Evolutionary conservation across 768 basidiomycete genomes (phyloP).

Genomic region (Psilocybe cubensis): DNA sequence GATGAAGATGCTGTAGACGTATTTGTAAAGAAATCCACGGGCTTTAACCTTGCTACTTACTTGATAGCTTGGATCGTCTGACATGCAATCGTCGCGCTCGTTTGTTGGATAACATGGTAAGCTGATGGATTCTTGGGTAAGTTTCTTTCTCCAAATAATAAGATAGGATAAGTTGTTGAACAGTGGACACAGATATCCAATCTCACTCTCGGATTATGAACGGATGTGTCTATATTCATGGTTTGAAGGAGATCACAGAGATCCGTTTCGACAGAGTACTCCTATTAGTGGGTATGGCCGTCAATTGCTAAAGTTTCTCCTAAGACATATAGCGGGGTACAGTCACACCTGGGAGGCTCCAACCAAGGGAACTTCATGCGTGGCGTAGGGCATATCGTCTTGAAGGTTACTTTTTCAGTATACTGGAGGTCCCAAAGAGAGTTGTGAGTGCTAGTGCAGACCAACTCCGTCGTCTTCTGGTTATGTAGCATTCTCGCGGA

Average conservation of each 20-base stretch:
- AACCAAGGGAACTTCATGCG: slow-evolving; percentile 23
- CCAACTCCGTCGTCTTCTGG: slow-evolving; percentile 1
- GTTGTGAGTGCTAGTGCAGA: neutral
- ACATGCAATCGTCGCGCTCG: slow-evolving; percentile 49
- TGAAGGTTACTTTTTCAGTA: neutral
- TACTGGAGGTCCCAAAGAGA: neutral
- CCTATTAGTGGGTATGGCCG: slow-evolving; percentile 6
- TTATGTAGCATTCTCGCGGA: slow-evolving; percentile 19
- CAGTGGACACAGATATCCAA: neutral
- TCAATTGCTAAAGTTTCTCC: neutral
- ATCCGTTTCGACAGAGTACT: slow-evolving; percentile 42
- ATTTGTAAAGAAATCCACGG: neutral
- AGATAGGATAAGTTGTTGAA: slow-evolving; percentile 1
- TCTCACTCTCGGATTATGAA: slow-evolving; percentile 33
- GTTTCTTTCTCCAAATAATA: slow-evolving; percentile 47
- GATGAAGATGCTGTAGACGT: slow-evolving; percentile 29
- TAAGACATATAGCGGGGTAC: neutral
- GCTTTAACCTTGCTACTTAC: slow-evolving; percentile 30
- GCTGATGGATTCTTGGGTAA: slow-evolving; percentile 26
- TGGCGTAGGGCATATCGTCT: slow-evolving; percentile 26
- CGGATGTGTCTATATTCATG: slow-evolving; percentile 46
- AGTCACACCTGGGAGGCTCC: slow-evolving; percentile 20
- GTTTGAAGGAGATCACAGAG: slow-evolving; percentile 56
- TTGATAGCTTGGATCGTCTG: slow-evolving; percentile 47
- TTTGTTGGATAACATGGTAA: slow-evolving; percentile 13